Evolutionary conservation across 2,329 filamentous ascomycete genomes (phyloP).

Genomic region (Hymenoscyphus fructigenus): DNA sequence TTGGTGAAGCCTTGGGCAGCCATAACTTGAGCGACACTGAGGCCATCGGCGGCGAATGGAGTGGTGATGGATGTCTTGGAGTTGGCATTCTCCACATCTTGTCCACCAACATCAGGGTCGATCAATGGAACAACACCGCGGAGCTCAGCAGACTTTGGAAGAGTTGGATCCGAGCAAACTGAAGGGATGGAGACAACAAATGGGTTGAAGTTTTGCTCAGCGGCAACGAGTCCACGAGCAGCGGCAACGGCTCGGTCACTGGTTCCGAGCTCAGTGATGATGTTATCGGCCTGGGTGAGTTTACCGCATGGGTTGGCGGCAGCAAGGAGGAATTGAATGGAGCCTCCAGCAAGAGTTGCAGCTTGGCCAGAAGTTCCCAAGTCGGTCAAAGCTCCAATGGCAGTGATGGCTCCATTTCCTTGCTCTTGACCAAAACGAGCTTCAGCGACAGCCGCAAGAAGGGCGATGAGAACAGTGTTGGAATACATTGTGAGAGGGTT

Average conservation of each 20-base stretch:
- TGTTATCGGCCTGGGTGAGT: constrained; percentile 63
- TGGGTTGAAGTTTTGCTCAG: constrained; percentile 74
- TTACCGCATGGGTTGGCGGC: constrained; percentile 66
- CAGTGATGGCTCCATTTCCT: constrained; percentile 47
- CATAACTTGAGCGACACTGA: constrained; percentile 65
- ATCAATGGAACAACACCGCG: constrained; percentile 67
- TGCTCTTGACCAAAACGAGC: constrained; percentile 62
- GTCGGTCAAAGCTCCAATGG: constrained; percentile 52
- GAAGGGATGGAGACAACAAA: constrained; percentile 58
- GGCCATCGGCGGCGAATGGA: constrained; percentile 59
- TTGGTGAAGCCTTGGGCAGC: constrained; percentile 61
- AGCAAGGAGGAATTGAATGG: constrained; percentile 62
- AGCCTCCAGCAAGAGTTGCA: constrained; percentile 60
- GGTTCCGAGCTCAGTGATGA: constrained; percentile 59
- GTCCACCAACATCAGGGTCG: constrained; percentile 60
- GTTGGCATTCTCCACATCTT: constrained; percentile 59
- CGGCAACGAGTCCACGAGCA: constrained; percentile 61
- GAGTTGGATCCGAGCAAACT: constrained; percentile 61
- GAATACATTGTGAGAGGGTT: constrained; percentile 12
- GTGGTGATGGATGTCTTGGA: constrained; percentile 50
- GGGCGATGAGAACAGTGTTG: constrained; percentile 9
- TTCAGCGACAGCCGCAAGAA: constrained; percentile 26
- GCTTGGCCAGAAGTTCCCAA: constrained; percentile 60
- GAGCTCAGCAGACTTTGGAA: constrained; percentile 60
- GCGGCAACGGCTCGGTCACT: constrained; percentile 60